phyloP scores from a whole-genome alignment of 2,329 filamentous ascomycete genomes.

The Fonsecaea erecta region DNA sequence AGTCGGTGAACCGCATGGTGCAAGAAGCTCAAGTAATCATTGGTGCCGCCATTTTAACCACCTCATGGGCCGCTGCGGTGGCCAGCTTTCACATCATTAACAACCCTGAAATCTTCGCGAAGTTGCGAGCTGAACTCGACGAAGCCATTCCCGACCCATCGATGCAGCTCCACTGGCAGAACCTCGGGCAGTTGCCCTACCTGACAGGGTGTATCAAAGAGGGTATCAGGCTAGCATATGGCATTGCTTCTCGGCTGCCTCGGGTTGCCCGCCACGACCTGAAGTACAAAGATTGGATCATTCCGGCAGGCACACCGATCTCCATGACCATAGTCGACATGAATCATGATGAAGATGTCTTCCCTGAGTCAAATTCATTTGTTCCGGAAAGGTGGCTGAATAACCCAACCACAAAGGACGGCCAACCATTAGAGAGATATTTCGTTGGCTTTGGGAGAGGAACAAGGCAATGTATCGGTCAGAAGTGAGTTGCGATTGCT shows the following conservation, averaged over 20 bases:
- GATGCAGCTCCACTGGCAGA: conserved; percentile 16
- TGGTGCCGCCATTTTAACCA: conserved; percentile 42
- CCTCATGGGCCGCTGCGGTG: conserved; percentile 38
- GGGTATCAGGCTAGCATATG: conserved; percentile 36
- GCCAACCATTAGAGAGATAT: conserved; percentile 19
- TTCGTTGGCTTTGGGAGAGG: conserved; percentile 27
- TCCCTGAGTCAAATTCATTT: conserved; percentile 41
- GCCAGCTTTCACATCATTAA: conserved; percentile 39
- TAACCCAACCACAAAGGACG: conserved; percentile 11
- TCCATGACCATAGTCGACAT: conserved; percentile 37
- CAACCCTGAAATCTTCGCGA: conserved; percentile 10
- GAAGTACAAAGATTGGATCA: conserved; percentile 41
- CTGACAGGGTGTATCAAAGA: conserved; percentile 42
- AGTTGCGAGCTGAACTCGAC: conserved; percentile 20
- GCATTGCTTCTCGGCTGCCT: conserved; percentile 30
- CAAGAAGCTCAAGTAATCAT: conserved; percentile 42
- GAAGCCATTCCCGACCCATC: conserved; percentile 17
- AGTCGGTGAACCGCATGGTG: conserved; percentile 41
- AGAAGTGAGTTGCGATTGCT: conserved; percentile 40
- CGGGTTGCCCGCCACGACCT: conserved; percentile 36
- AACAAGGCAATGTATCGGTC: conserved; percentile 52
- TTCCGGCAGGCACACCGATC: conserved; percentile 41
- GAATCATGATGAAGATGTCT: conserved; percentile 43
- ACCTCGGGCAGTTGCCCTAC: conserved; percentile 40
- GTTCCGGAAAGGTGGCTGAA: conserved; percentile 42